Conservation (phyloP, 495 filamentous ascomycete genomes). For the Aspergillus asperescens region DNA sequence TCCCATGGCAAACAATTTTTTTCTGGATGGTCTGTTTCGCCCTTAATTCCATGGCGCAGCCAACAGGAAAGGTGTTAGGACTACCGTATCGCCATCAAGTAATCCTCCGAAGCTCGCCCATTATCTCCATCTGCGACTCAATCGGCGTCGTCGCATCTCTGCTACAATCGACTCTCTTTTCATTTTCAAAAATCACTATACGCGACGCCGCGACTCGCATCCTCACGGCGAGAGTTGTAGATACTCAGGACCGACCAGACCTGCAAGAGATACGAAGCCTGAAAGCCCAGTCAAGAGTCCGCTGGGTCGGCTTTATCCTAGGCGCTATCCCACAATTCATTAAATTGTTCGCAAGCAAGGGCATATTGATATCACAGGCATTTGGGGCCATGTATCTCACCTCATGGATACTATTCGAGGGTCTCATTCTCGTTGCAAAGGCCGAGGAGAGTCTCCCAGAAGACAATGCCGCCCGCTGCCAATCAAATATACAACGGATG, state of each 20-base stretch:
- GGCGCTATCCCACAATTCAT: background rate
- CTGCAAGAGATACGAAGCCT: background rate
- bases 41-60: background rate
- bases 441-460: background rate
- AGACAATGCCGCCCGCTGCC: background rate
- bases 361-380: background rate
- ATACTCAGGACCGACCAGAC: background rate
- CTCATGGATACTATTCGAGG: background rate
- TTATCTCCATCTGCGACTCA: background rate
- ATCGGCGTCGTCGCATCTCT: background rate
- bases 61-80: background rate
- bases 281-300: background rate
- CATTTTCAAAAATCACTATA: background rate
- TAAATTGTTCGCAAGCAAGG: background rate
- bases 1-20: background rate
- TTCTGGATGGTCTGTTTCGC: slow-evolving; percentile 3
- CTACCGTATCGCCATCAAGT: background rate
- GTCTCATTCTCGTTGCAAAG: background rate
- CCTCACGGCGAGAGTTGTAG: background rate
- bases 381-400: background rate
- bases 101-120: background rate
- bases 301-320: background rate
- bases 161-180: no score
- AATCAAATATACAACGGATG: background rate
- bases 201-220: background rate